Evolutionary conservation across 176 grass and related monocot genomes (phyloP), one percentile per base, ranked within the genome.

Genomic region (Ensete ventricosum): DNA sequence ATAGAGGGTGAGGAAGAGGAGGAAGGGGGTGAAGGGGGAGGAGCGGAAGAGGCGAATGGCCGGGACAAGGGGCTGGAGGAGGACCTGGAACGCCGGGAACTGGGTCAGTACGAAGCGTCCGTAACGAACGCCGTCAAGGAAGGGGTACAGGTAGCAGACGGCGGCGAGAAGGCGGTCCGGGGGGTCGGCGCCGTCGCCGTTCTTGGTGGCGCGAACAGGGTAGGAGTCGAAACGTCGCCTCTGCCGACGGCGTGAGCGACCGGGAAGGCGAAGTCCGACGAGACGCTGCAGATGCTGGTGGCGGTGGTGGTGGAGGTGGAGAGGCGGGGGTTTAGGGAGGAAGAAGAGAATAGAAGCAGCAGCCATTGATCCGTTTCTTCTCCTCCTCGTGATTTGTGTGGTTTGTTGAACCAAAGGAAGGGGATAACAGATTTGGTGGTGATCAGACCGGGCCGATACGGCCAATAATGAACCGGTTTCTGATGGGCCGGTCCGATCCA

Each of bases 1-100:
- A 82, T 99, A 99, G 82, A 99, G 90, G 75, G 88, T 93, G 69
- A 93, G 75, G 77, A 94, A 99, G 80, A 99, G 77, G 80, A 91
- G 86, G 75, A 94, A 82, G 57, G 90, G 90, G 74, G 86, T 99
- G 80, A 91, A 17, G 22, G 90, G 95, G 0, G 90, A 89, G 53
- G 95, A 86, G 59, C 79, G 80, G 78, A 99, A 99, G 86, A 94
- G 90, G 52, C 85, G 86, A 20, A 89, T 86, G 50, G 91, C 90
- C 34, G 95, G 95, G 1, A 48, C 80, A 3, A 99, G 87, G 72
- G 90, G 95, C 77, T 80, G 73, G 51, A 98, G 83, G 16, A 90
- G 53, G 53, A 89, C 21, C 67, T 65, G 69, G 69, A 99, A 88
- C 73, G 82, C 1, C 1, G 95, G 95, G 82, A 91, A 99, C 87